Evolutionary conservation across 257 asterid species (phyloP).

Genomic region (Orobanche coerulescens): DNA sequence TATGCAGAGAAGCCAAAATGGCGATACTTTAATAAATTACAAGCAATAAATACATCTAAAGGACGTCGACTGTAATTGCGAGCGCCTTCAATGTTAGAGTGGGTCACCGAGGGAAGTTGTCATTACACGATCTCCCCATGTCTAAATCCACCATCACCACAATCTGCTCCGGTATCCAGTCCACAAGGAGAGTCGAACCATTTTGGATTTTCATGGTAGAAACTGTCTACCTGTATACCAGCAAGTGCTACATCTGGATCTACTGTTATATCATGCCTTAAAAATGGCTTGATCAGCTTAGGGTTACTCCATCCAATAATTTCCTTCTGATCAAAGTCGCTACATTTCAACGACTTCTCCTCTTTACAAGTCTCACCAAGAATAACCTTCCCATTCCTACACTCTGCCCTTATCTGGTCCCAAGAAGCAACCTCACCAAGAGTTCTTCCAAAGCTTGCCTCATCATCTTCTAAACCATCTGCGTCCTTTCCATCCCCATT

Average conservation of each 20-base stretch:
- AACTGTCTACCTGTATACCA: slow-evolving; percentile 71
- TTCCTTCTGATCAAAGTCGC: slow-evolving; percentile 68
- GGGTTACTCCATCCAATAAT: slow-evolving; percentile 48
- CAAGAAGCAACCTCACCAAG: slow-evolving; percentile 97
- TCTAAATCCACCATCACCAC: slow-evolving; percentile 70
- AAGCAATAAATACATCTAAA: slow-evolving; percentile 25
- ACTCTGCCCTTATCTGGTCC: slow-evolving; percentile 71
- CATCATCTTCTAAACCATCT: slow-evolving; percentile 87
- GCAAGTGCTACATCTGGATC: slow-evolving; percentile 76
- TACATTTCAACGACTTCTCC: slow-evolving; percentile 79
- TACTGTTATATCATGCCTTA: slow-evolving; percentile 52
- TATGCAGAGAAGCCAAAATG: slow-evolving; percentile 35
- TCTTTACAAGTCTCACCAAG: slow-evolving; percentile 71
- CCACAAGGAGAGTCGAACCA: slow-evolving; percentile 96
- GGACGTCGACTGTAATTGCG: slow-evolving; percentile 24
- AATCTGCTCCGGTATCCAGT: slow-evolving; percentile 65
- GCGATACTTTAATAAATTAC: slow-evolving; percentile 43
- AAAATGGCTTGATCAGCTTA: slow-evolving; percentile 38
- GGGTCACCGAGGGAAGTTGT: slow-evolving; percentile 41
- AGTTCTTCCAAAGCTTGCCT: slow-evolving; percentile 91
- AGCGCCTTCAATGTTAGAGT: slow-evolving; percentile 42
- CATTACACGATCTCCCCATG: slow-evolving; percentile 74
- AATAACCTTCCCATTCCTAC: slow-evolving; percentile 62
- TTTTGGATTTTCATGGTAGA: slow-evolving; percentile 84
- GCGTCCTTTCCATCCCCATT: slow-evolving; percentile 75